Evolutionary conservation across 371 early-diverging fungal species (phyloP).

Genomic region (Funneliformis caledonium): DNA sequence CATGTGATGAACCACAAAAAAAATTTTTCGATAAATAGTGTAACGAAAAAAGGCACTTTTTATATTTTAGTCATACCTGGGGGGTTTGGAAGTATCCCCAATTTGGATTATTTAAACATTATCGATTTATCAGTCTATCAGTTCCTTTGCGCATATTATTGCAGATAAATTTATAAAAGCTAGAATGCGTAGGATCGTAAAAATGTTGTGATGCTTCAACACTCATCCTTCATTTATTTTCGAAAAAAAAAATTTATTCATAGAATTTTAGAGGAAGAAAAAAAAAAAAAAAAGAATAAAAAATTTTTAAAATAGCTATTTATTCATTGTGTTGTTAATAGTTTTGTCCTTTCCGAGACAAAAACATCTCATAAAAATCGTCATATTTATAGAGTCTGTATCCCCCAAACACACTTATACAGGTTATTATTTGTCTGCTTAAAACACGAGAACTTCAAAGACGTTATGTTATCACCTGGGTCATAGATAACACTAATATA

Average conservation of each 20-base stretch:
- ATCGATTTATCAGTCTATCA: not conserved
- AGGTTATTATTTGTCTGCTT: not conserved
- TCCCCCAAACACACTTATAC: not conserved
- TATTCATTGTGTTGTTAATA: too few species aligned
- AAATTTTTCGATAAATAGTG: too few species aligned
- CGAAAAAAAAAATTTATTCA: too few species aligned
- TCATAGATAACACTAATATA: not conserved
- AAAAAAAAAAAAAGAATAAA: too few species aligned
- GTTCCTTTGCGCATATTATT: not conserved
- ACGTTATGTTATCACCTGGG: not conserved
- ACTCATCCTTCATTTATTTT: too few species aligned
- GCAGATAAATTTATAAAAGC: not conserved
- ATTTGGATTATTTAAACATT: not conserved
- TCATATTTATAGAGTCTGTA: not conserved
- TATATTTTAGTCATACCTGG: not conserved
- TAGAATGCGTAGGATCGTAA: not conserved
- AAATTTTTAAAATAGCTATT: too few species aligned
- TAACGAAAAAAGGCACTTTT: too few species aligned
- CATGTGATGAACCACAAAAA: too few species aligned
- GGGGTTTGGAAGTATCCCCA: not conserved
- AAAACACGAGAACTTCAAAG: not conserved
- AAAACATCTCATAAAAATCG: not conserved
- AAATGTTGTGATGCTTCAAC: too few species aligned
- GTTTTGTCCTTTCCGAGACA: not conserved
- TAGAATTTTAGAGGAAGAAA: too few species aligned